Evolutionary conservation across 805 yeast genomes (phyloP), one percentile per base, ranked within the genome.

Genomic region (Sugiyamaella qingdaonensis): DNA sequence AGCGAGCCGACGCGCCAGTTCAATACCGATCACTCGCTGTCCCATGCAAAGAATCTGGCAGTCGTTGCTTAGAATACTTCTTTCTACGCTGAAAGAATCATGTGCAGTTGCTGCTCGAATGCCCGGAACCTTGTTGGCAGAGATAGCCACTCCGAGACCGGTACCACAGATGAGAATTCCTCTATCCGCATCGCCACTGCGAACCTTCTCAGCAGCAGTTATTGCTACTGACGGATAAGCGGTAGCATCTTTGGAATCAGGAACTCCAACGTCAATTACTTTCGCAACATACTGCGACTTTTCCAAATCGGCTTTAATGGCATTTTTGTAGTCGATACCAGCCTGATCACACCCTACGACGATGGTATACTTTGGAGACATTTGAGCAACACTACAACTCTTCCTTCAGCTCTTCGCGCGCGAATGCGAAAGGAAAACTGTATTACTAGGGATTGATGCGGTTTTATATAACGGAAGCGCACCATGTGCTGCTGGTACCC

Each of bases 51-150:
- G 65, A 16, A 75, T 67, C 54, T 75, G 79, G 52, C 76, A 70
- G 58, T 75, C 66, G 58, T 75, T 75, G 18, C 74, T 68, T 18
- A 73, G 65, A 29, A 75, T 73, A 33, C 74, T 68, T 51, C 79
- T 64, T 59, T 75, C 79, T 18, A 75, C 78, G 39, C 74, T 68
- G 64, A 74, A 75, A 4, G 75, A 68, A 58, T 75, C 79, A 53
- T 75, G 78, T 2, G 78, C 79, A 19, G 79, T 75, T 9, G 72
- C 78, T 1, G 79, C 79, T 45, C 79, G 64, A 51, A 75, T 74
- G 10, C 78, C 78, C 2, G 66, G 60, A 18, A 75, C 79, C 58
- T 75, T 75, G 63, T 75, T 76, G 11, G 79, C 79, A 36, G 74
- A 64, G 48, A 76, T 68, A 11, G 78, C 78, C n/a, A 76, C 78